Evolutionary conservation across 1,284 basidiomycete species (phyloP).

Genomic region (Leucoagaricus sp.): DNA sequence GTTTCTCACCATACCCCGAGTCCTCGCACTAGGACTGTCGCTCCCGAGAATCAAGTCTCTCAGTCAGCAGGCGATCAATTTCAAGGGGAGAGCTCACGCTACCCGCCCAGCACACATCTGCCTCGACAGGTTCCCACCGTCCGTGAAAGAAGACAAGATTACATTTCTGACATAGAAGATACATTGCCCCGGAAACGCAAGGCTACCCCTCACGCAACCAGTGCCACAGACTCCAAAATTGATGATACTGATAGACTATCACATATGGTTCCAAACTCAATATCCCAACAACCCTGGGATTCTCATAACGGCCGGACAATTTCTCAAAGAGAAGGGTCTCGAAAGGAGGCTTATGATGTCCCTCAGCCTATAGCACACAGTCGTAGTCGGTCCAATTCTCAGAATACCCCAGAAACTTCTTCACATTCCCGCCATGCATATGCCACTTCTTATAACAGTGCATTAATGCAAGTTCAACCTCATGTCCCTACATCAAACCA

Average conservation of each 20-base stretch:
- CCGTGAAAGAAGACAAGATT: conserved; percentile 5
- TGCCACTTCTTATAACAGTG: background rate
- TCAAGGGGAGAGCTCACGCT: background rate
- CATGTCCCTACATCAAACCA: conserved; percentile 2
- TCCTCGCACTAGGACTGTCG: background rate
- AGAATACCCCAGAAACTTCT: conserved; percentile 4
- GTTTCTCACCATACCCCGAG: conserved; percentile 7
- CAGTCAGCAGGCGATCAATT: conserved; percentile 1
- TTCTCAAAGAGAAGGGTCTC: conserved; percentile 3
- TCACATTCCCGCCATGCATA: conserved; percentile 5
- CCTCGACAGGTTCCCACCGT: background rate
- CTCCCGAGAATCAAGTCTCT: background rate
- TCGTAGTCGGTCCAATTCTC: conserved; percentile 12
- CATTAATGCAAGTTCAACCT: background rate
- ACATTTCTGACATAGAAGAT: background rate
- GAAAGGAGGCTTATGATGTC: background rate
- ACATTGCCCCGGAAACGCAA: background rate
- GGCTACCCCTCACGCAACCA: background rate
- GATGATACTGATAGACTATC: conserved; percentile 5
- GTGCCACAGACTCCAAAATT: background rate
- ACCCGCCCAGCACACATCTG: background rate
- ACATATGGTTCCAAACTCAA: background rate
- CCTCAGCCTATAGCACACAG: conserved; percentile 8
- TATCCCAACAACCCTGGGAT: conserved; percentile 1
- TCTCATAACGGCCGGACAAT: background rate